Percentiles rank a stretch among this genome's conserved stretches.
Conservation (phyloP, 2,329 filamentous ascomycete species). For the Cryoendolithus antarcticus region DNA sequence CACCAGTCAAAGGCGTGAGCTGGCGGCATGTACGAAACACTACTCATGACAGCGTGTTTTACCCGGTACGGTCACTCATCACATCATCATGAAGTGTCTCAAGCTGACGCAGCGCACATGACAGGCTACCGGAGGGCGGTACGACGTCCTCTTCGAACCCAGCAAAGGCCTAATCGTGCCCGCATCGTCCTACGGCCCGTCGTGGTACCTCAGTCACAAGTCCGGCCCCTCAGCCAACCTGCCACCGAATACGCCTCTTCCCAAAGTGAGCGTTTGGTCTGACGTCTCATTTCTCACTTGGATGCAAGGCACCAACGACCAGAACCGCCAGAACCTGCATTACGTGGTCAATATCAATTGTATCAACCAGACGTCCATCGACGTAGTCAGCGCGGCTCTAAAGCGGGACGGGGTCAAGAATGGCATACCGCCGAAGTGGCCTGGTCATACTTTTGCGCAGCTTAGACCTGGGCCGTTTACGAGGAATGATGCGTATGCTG, state of each 20-base stretch:
- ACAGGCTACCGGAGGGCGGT: background rate
- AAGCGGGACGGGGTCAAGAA: constrained; percentile 4
- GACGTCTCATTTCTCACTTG: constrained; percentile 8
- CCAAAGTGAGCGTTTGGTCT: constrained; percentile 4
- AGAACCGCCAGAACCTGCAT: constrained; percentile 1
- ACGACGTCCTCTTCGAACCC: constrained; percentile 1
- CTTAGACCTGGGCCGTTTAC: background rate
- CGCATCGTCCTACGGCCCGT: background rate
- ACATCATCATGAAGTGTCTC: no score
- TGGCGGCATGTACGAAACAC: constrained; percentile 1
- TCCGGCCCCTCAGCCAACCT: background rate
- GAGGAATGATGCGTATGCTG: background rate
- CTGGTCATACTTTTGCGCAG: constrained; percentile 6
- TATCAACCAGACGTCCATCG: constrained; percentile 6
- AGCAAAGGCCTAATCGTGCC: background rate
- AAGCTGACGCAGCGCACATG: background rate
- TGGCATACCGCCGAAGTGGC: constrained; percentile 6
- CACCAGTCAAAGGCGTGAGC: background rate
- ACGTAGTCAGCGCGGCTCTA: constrained; percentile 7
- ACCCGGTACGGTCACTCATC: background rate
- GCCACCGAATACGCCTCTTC: constrained; percentile 1
- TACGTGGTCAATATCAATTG: constrained; percentile 6
- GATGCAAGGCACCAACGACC: constrained; percentile 3
- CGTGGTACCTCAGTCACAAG: background rate
- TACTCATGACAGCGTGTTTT: background rate